Conservation (phyloP, 1,284 basidiomycete genomes). For the Fomitiporia mediterranea region DNA sequence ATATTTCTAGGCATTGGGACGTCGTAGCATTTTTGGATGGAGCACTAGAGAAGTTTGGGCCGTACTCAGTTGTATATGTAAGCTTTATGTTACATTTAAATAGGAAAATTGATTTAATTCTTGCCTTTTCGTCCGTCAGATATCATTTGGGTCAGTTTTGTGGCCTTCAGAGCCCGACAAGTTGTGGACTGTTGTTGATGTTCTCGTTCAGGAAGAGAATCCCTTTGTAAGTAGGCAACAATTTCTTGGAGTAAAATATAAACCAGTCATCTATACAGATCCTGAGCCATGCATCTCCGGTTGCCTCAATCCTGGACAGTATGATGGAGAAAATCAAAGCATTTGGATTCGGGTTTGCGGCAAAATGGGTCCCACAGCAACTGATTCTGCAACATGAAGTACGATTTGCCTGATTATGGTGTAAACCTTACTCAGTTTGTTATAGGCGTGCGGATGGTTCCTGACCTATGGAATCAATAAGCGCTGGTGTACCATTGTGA, state of each 20-base stretch:
- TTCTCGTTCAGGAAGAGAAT: slow-evolving; percentile 12
- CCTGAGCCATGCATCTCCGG: slow-evolving; percentile 14
- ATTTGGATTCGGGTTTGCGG: slow-evolving; percentile 14
- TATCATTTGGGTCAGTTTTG: slow-evolving; percentile 20
- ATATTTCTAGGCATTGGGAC: background rate
- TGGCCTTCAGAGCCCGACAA: slow-evolving; percentile 19
- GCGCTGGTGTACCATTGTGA: slow-evolving; percentile 20
- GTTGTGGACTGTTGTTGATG: slow-evolving; percentile 17
- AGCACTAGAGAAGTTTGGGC: slow-evolving; percentile 11
- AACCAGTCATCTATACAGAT: slow-evolving; percentile 1
- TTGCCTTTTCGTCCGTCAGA: slow-evolving; percentile 1
- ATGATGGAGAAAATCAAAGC: slow-evolving; percentile 9
- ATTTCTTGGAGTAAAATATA: background rate
- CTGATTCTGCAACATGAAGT: slow-evolving; percentile 19
- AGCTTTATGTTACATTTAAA: background rate
- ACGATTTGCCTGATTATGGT: background rate
- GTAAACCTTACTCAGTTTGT: background rate
- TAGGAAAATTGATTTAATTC: background rate
- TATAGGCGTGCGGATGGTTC: slow-evolving; percentile 22
- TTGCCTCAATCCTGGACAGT: slow-evolving; percentile 15
- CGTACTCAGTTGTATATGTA: slow-evolving; percentile 18
- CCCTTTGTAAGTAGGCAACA: slow-evolving; percentile 16
- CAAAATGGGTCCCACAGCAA: slow-evolving; percentile 21
- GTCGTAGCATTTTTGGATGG: slow-evolving; percentile 9
- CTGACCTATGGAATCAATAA: slow-evolving; percentile 21